These are phyloP conservation scores for Lepidium aucheri DNA, from an alignment of 345 rosid genomes.

Conservation along the genomic window DNA sequence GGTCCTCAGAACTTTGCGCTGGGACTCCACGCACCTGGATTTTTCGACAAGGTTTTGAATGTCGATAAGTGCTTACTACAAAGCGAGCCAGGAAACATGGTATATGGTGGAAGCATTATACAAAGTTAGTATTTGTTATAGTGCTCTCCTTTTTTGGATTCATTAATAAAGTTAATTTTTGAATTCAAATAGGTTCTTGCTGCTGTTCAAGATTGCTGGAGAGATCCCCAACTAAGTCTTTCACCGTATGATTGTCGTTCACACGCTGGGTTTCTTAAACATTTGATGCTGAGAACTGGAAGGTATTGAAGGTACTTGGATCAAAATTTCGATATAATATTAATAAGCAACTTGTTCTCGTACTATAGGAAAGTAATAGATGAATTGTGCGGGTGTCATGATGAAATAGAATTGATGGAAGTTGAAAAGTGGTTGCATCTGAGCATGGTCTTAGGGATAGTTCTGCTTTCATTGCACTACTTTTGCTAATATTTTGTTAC, in stretches of 20 bases:
- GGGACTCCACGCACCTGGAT: slow-evolving; percentile 90
- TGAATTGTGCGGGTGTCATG: neutral
- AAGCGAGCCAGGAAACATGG: slow-evolving; percentile 78
- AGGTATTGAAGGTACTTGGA: slow-evolving; percentile 51
- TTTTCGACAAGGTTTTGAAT: slow-evolving; percentile 79
- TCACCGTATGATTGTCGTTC: slow-evolving; percentile 78
- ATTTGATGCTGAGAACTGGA: slow-evolving; percentile 90
- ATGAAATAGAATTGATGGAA: neutral
- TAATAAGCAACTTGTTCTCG: neutral
- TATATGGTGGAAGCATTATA: slow-evolving; percentile 31
- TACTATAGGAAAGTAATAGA: neutral
- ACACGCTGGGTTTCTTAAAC: slow-evolving; percentile 89
- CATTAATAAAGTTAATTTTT: neutral
- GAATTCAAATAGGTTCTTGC: slow-evolving; percentile 59
- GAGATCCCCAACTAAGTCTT: slow-evolving; percentile 59
- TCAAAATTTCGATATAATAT: neutral
- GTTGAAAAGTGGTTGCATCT: neutral
- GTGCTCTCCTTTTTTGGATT: neutral
- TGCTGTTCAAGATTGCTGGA: slow-evolving; percentile 79
- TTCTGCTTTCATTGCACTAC: neutral
- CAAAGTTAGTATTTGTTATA: neutral
- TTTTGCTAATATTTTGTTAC: slow-evolving; percentile 10
- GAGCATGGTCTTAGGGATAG: neutral
- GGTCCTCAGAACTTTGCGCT: slow-evolving; percentile 49
- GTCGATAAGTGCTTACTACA: slow-evolving; percentile 75